These are phyloP conservation scores for Apiospora sp. DNA, from an alignment of 2,329 filamentous ascomycete genomes.

Conservation along the genomic window DNA sequence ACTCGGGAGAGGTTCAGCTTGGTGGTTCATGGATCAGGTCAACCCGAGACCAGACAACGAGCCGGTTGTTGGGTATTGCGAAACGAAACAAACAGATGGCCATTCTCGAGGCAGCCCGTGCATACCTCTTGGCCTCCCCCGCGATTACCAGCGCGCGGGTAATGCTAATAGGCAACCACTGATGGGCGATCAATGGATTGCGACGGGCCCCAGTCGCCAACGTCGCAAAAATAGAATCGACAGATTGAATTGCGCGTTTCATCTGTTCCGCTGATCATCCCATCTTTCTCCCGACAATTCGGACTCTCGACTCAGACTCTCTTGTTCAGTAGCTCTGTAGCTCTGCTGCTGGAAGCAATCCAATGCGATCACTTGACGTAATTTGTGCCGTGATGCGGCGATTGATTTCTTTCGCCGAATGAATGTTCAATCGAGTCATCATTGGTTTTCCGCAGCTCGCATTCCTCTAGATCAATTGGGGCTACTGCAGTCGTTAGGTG, in stretches of 20 bases:
- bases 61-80: not conserved
- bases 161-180: not conserved
- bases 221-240: constrained; percentile 8
- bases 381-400: not conserved
- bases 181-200: not conserved
- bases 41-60: not conserved
- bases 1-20: not conserved
- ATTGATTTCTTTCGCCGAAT: not conserved
- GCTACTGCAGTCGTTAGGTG: constrained; percentile 14
- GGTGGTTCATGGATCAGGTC: not conserved
- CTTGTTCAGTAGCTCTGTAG: not conserved
- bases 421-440: constrained; percentile 1
- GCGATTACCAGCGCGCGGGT: constrained; percentile 4
- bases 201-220: not conserved
- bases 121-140: not conserved
- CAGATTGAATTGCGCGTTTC: not conserved
- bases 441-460: not conserved
- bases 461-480: constrained; percentile 1
- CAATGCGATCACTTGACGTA: not conserved
- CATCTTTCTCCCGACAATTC: not conserved
- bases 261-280: constrained; percentile 10
- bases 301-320: not conserved
- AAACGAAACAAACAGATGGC: not conserved
- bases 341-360: not conserved
- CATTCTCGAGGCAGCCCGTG: constrained; percentile 1